These are phyloP conservation scores for Telopea speciosissima DNA, from an alignment of 177 flowering plant species.

Conservation along the genomic window DNA sequence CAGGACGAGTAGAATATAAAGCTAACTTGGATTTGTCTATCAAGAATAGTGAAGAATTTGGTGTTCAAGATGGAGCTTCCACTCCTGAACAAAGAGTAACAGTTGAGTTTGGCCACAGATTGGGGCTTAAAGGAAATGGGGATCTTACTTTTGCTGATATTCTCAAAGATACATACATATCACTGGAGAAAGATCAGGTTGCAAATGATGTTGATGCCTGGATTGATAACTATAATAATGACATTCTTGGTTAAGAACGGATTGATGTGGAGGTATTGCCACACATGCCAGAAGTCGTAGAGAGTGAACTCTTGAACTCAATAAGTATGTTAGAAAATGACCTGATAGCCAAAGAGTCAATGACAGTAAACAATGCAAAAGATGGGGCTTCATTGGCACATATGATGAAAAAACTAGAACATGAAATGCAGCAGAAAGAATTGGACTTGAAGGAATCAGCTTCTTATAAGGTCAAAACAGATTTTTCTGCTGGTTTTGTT, in stretches of 20 bases:
- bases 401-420: constrained; percentile 11
- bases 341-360: neutral
- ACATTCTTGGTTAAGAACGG: neutral
- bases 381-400: neutral
- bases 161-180: too few species aligned
- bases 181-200: too few species aligned
- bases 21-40: too few species aligned
- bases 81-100: too few species aligned
- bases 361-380: constrained; percentile 1
- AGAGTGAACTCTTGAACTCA: neutral
- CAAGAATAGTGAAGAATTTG: too few species aligned
- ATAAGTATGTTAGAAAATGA: constrained; percentile 1
- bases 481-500: constrained; percentile 9
- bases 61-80: too few species aligned
- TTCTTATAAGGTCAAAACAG: neutral
- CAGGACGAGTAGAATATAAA: neutral
- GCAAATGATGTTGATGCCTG: too few species aligned
- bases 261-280: too few species aligned
- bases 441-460: constrained; percentile 20
- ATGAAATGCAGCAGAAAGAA: constrained; percentile 21
- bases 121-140: too few species aligned
- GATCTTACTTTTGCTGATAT: too few species aligned
- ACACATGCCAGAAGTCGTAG: neutral
- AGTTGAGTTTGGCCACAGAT: too few species aligned
- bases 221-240: neutral